Percentiles rank a stretch among this genome's conserved stretches.
These are phyloP conservation scores for Strobilomyces confusus DNA, from an alignment of 768 basidiomycete species.

Conservation along the genomic window DNA sequence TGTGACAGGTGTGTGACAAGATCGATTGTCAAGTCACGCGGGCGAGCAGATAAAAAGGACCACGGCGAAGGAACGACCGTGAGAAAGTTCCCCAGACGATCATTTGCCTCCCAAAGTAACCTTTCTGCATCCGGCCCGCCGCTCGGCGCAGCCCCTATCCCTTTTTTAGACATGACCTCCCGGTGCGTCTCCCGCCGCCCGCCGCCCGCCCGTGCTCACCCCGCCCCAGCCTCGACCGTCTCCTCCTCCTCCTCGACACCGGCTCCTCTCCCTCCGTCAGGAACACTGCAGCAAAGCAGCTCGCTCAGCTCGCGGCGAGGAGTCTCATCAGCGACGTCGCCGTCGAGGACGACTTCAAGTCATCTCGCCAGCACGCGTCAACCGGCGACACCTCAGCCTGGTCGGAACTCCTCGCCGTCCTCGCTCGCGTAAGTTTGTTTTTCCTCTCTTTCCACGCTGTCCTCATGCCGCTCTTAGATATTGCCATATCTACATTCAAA, in stretches of 20 bases:
- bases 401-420: constrained; percentile 86
- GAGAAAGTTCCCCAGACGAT: constrained; percentile 51
- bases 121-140: constrained; percentile 33
- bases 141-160: constrained; percentile 51
- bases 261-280: constrained; percentile 88
- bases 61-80: constrained; percentile 39
- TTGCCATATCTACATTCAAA: constrained; percentile 88
- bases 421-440: constrained; percentile 63
- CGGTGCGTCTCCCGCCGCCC: constrained; percentile 42
- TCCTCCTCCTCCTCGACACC: constrained; percentile 92
- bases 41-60: constrained; percentile 60
- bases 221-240: constrained; percentile 80
- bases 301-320: constrained; percentile 87
- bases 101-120: constrained; percentile 43
- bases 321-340: constrained; percentile 79
- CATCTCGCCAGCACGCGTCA: constrained; percentile 51
- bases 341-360: constrained; percentile 74
- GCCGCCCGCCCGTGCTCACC: not conserved
- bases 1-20: constrained; percentile 35
- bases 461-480: constrained; percentile 47
- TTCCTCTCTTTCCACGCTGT: not conserved
- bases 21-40: constrained; percentile 38
- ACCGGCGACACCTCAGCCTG: constrained; percentile 72
- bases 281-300: constrained; percentile 93
- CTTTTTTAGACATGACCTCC: constrained; percentile 68